phyloP scores from a whole-genome alignment of 495 filamentous ascomycete genomes.

The Elaphomyces granulatus region DNA sequence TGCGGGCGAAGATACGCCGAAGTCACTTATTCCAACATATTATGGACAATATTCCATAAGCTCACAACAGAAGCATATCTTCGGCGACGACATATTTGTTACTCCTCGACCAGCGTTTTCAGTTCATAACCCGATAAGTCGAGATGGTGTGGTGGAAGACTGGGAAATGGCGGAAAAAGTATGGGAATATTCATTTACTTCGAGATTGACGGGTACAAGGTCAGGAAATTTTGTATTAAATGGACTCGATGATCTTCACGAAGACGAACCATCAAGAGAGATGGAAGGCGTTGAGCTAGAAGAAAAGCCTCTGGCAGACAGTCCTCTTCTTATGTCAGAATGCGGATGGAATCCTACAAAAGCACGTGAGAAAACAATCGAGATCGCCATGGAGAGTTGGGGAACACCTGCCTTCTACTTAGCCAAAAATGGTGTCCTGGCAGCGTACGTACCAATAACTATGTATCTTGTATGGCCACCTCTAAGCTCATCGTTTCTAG shows the following conservation, averaged over 20 bases:
- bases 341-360: constrained; percentile 82
- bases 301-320: constrained; percentile 74
- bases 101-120: constrained; percentile 60
- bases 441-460: constrained; percentile 35
- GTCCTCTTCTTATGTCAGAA: constrained; percentile 87
- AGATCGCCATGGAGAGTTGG: constrained; percentile 93
- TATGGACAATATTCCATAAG: constrained; percentile 52
- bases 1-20: constrained; percentile 93
- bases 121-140: constrained; percentile 76
- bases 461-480: neutral
- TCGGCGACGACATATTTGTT: constrained; percentile 77
- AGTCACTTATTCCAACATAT: constrained; percentile 77
- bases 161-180: constrained; percentile 84
- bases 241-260: constrained; percentile 52
- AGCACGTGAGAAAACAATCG: constrained; percentile 78
- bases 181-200: constrained; percentile 81
- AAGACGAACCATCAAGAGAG: constrained; percentile 44
- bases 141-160: constrained; percentile 85
- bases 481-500: constrained; percentile 18
- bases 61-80: constrained; percentile 47
- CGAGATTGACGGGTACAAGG: constrained; percentile 53
- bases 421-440: constrained; percentile 50
- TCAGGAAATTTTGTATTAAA: constrained; percentile 51
- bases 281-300: constrained; percentile 52
- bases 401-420: constrained; percentile 88